Evolutionary conservation across 768 basidiomycete genomes (phyloP).

Genomic region (Tricholoma furcatifolium): DNA sequence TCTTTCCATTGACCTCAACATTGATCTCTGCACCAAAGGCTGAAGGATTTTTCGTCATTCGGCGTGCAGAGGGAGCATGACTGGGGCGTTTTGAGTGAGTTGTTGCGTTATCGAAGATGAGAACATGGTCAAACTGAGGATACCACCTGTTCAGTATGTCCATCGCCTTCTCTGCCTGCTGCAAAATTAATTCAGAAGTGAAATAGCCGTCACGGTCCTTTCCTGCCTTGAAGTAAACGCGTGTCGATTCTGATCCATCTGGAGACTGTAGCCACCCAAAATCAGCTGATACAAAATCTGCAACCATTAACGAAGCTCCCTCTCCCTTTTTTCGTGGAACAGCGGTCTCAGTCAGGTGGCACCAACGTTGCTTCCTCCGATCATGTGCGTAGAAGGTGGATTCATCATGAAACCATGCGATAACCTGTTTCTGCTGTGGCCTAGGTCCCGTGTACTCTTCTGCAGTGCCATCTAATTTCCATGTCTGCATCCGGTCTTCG

Average conservation of each 20-base stretch:
- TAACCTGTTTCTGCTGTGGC: constrained; percentile 4
- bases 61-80: not conserved
- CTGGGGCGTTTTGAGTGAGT: constrained; percentile 23
- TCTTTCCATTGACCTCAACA: constrained; percentile 1
- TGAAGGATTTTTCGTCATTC: constrained; percentile 9
- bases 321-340: constrained; percentile 22
- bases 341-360: constrained; percentile 10
- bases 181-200: constrained; percentile 20
- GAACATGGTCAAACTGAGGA: constrained; percentile 22
- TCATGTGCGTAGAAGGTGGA: constrained; percentile 33
- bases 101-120: constrained; percentile 26
- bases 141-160: constrained; percentile 21
- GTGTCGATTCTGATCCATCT: constrained; percentile 17
- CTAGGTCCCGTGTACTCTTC: not conserved
- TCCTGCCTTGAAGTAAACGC: constrained; percentile 23
- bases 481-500: constrained; percentile 9
- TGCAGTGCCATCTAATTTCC: constrained; percentile 10
- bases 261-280: constrained; percentile 26
- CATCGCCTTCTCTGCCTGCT: constrained; percentile 24
- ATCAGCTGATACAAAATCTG: too few species aligned
- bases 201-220: constrained; percentile 27
- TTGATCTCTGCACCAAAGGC: not conserved
- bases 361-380: constrained; percentile 21
- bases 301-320: constrained; percentile 33
- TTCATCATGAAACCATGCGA: too few species aligned